Conservation (phyloP, 2,329 filamentous ascomycete species). For the Phialophora tarda region DNA sequence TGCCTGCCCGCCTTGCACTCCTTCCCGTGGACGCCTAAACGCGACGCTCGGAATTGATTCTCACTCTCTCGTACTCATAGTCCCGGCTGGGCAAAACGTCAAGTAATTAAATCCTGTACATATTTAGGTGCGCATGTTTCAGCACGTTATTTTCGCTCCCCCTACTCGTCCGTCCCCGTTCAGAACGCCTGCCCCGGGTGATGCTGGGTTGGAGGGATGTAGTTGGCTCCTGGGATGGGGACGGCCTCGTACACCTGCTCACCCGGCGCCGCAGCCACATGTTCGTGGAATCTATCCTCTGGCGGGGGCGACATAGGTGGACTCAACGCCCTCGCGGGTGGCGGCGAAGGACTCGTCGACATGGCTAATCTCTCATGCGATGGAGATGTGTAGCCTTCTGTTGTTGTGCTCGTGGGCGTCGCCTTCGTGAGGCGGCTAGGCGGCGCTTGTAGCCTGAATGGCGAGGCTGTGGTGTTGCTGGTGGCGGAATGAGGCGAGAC, state of each 20-base stretch:
- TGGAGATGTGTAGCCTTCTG: slow-evolving; percentile 65
- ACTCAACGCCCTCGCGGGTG: slow-evolving; percentile 46
- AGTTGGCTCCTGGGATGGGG: slow-evolving; percentile 80
- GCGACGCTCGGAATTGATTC: not conserved
- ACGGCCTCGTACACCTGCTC: slow-evolving; percentile 86
- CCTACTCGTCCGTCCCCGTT: not conserved
- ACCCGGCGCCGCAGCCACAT: slow-evolving; percentile 73
- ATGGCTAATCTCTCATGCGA: not conserved
- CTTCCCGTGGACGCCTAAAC: not conserved
- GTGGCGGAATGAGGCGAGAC: slow-evolving; percentile 63
- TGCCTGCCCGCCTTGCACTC: not conserved
- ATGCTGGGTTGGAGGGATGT: slow-evolving; percentile 54
- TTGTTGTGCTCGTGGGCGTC: slow-evolving; percentile 69
- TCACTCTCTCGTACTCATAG: not conserved
- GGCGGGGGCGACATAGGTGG: slow-evolving; percentile 42
- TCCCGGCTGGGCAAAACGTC: not conserved
- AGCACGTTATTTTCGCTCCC: not conserved
- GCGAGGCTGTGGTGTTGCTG: slow-evolving; percentile 54
- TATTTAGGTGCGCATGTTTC: not conserved
- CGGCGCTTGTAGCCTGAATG: slow-evolving; percentile 87
- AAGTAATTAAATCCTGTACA: slow-evolving; percentile 8
- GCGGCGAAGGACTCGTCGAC: slow-evolving; percentile 39
- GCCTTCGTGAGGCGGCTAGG: slow-evolving; percentile 78
- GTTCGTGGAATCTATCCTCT: slow-evolving; percentile 62
- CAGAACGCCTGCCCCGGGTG: slow-evolving; percentile 32